These are phyloP conservation scores for Gardenia jasminoides DNA, from an alignment of 257 asterid genomes.

Conservation along the genomic window DNA sequence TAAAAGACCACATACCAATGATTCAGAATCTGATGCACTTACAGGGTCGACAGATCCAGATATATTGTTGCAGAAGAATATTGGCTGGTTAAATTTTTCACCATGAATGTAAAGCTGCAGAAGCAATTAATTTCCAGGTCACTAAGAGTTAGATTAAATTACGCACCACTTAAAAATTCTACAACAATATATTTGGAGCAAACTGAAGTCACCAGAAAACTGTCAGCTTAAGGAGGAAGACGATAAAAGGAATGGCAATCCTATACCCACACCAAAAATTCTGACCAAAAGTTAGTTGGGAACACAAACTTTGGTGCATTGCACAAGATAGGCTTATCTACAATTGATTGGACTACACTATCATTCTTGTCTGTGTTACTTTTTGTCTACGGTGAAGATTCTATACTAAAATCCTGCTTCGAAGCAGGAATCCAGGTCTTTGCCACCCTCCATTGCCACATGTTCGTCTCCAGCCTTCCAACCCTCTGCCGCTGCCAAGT, in stretches of 20 bases:
- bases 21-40: slow-evolving; percentile 22
- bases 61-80: slow-evolving; percentile 85
- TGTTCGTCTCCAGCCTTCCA: too few species aligned
- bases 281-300: neutral
- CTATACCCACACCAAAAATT: neutral
- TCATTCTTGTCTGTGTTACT: too few species aligned
- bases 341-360: too few species aligned
- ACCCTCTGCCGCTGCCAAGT: too few species aligned
- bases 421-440: too few species aligned
- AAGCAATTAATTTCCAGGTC: slow-evolving; percentile 1
- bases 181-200: neutral
- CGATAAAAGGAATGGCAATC: neutral
- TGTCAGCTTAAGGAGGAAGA: neutral
- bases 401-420: too few species aligned
- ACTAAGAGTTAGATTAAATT: neutral
- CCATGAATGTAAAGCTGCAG: slow-evolving; percentile 71
- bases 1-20: neutral
- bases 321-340: too few species aligned
- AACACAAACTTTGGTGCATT: neutral
- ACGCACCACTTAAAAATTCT: too few species aligned
- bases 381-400: too few species aligned
- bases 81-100: slow-evolving; percentile 88
- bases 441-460: too few species aligned
- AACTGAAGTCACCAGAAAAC: neutral
- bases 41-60: slow-evolving; percentile 85